These are phyloP conservation scores for Trypanosoma melophagium DNA, from an alignment of 208 protist genomes.

Conservation along the genomic window DNA sequence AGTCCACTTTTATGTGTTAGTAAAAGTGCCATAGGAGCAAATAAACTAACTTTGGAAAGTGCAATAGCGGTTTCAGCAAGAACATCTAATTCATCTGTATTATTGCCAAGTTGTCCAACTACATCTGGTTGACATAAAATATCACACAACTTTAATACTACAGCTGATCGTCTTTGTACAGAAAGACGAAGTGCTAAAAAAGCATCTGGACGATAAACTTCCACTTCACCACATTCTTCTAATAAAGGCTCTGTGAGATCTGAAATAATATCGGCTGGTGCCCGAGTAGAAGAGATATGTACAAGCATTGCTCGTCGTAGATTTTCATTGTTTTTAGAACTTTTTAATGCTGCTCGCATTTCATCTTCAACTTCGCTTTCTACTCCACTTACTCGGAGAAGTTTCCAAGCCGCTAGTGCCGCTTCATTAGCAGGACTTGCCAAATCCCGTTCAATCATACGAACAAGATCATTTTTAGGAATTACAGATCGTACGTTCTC, in stretches of 20 bases:
- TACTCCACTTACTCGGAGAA: conserved; percentile 45
- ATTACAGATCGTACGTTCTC: conserved; percentile 1
- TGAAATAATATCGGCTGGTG: conserved; percentile 34
- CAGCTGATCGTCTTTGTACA: conserved; percentile 15
- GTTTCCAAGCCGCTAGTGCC: conserved; percentile 55
- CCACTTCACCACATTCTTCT: conserved; percentile 70
- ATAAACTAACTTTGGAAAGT: conserved; percentile 50
- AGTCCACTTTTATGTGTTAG: conserved; percentile 68
- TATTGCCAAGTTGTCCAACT: conserved; percentile 43
- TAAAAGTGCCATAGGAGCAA: conserved; percentile 57
- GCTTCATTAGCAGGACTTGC: conserved; percentile 59
- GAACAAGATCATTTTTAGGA: conserved; percentile 26
- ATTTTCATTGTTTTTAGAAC: conserved; percentile 48
- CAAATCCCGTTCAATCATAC: conserved; percentile 64
- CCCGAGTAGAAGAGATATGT: conserved; percentile 42
- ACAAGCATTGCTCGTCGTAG: conserved; percentile 73
- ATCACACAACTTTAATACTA: conserved; percentile 15
- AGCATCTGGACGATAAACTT: conserved; percentile 79
- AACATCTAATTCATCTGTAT: conserved; percentile 40
- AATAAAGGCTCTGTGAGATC: conserved; percentile 48
- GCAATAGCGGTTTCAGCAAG: conserved; percentile 57
- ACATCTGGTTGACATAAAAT: conserved; percentile 65
- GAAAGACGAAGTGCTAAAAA: conserved; percentile 71
- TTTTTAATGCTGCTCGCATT: conserved; percentile 51
- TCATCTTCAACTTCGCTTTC: conserved; percentile 52